Conservation (phyloP, 805 yeast genomes). For the Metschnikowia matae region DNA sequence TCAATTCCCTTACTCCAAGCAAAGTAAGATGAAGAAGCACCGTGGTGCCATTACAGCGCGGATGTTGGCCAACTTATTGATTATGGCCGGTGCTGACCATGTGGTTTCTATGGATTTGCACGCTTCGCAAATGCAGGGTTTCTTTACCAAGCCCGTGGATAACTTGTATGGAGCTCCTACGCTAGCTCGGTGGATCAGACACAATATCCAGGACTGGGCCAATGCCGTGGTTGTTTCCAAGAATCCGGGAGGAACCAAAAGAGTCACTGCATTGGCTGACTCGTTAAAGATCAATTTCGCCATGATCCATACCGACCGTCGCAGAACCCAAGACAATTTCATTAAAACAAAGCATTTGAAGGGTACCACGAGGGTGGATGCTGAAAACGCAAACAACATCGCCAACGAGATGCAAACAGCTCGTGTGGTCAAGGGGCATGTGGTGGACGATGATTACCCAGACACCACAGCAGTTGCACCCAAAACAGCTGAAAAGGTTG, state of each 20-base stretch:
- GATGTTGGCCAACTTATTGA: constrained; percentile 89
- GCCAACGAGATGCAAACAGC: constrained; percentile 90
- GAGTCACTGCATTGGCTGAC: constrained; percentile 98
- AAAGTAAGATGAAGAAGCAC: constrained; percentile 97
- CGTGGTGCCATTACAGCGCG: constrained; percentile 98
- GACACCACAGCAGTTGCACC: constrained; percentile 4
- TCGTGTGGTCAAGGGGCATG: constrained; percentile 94
- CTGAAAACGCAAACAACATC: constrained; percentile 63
- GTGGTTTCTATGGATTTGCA: constrained; percentile 95
- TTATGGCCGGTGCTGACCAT: constrained; percentile 99
- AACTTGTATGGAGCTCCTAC: constrained; percentile 96
- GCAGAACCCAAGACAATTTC: constrained; percentile 72
- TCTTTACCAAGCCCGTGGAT: constrained; percentile 95
- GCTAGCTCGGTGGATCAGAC: constrained; percentile 91
- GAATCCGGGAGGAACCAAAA: constrained; percentile 97
- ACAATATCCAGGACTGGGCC: constrained; percentile 78
- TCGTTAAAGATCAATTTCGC: constrained; percentile 93
- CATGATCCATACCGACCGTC: constrained; percentile 97
- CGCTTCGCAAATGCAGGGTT: constrained; percentile 99
- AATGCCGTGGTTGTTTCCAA: constrained; percentile 96
- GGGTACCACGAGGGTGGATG: constrained; percentile 36
- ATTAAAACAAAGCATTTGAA: constrained; percentile 39
- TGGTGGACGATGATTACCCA: constrained; percentile 78
- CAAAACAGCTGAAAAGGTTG: not conserved
- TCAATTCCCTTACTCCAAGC: constrained; percentile 90